These are phyloP conservation scores for Tolypocladium endophyticum DNA, from an alignment of 2,329 filamentous ascomycete species.

Conservation along the genomic window DNA sequence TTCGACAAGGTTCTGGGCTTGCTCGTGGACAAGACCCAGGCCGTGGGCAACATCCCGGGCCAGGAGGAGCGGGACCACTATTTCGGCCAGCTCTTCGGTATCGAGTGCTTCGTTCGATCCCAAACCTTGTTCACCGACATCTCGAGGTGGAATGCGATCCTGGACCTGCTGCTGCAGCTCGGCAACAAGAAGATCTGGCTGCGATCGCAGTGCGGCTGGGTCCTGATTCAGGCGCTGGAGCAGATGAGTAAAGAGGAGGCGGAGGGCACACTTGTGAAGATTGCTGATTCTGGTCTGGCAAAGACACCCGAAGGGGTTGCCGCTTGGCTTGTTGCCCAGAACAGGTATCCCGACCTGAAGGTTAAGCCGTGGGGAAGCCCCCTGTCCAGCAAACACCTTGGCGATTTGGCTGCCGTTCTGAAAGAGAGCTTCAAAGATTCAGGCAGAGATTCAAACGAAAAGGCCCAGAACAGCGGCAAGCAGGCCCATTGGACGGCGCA, in stretches of 20 bases:
- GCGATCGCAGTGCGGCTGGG: slow-evolving; percentile 75
- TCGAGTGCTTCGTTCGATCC: slow-evolving; percentile 77
- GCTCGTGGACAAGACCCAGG: slow-evolving; percentile 43
- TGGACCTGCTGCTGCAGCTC: slow-evolving; percentile 63
- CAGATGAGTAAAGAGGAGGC: slow-evolving; percentile 50
- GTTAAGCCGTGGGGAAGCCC: slow-evolving; percentile 71
- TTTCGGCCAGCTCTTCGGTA: slow-evolving; percentile 78
- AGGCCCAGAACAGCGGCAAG: slow-evolving; percentile 35
- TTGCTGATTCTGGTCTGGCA: slow-evolving; percentile 56
- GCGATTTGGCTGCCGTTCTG: slow-evolving; percentile 62
- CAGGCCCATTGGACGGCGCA: slow-evolving; percentile 71
- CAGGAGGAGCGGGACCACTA: slow-evolving; percentile 80
- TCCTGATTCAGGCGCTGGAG: slow-evolving; percentile 62
- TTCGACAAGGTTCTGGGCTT: slow-evolving; percentile 45
- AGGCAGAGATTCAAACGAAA: slow-evolving; percentile 31
- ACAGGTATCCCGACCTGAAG: slow-evolving; percentile 51
- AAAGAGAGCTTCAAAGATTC: slow-evolving; percentile 59
- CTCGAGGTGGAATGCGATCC: slow-evolving; percentile 53
- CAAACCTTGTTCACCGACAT: slow-evolving; percentile 54
- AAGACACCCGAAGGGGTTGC: slow-evolving; percentile 83
- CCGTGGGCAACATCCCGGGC: slow-evolving; percentile 41
- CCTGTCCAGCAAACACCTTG: slow-evolving; percentile 56
- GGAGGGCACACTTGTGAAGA: slow-evolving; percentile 48
- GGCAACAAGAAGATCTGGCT: slow-evolving; percentile 81
- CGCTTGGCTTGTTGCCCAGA: slow-evolving; percentile 67